Percentiles rank a stretch among this genome's conserved stretches.
Evolutionary conservation across 1,284 basidiomycete species (phyloP).

Genomic region (Puccinia polysora): DNA sequence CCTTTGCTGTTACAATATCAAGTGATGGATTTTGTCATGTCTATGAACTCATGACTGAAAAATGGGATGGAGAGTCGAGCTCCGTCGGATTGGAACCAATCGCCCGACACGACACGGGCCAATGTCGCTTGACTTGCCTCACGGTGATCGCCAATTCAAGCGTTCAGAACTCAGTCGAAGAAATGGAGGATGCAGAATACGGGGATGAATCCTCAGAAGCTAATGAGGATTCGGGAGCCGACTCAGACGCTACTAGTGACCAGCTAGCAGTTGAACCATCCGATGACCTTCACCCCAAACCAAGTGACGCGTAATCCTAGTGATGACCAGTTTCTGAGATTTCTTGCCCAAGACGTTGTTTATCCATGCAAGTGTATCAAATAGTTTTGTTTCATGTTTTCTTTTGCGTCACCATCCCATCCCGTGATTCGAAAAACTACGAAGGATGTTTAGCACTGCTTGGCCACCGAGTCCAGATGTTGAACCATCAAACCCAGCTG

Average conservation of each 20-base stretch:
- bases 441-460: no score
- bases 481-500: no score
- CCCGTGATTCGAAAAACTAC: no score
- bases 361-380: no score
- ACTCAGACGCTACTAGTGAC: constrained; percentile 15
- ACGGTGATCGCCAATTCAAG: constrained; percentile 10
- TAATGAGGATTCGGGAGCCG: constrained; percentile 12
- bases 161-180: not conserved
- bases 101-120: constrained; percentile 31
- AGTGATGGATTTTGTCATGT: constrained; percentile 43
- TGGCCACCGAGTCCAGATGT: no score
- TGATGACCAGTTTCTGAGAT: no score
- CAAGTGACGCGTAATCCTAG: no score
- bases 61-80: constrained; percentile 5
- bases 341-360: no score
- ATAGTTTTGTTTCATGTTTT: not conserved
- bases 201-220: not conserved
- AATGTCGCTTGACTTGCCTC: constrained; percentile 35
- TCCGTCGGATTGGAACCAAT: constrained; percentile 24
- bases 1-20: constrained; percentile 37
- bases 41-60: constrained; percentile 16
- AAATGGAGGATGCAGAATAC: not conserved
- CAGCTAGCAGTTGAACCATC: constrained; percentile 10
- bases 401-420: no score
- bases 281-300: no score